phyloP scores from a whole-genome alignment of 2,329 filamentous ascomycete genomes.

The Mollisia scopiformis region DNA sequence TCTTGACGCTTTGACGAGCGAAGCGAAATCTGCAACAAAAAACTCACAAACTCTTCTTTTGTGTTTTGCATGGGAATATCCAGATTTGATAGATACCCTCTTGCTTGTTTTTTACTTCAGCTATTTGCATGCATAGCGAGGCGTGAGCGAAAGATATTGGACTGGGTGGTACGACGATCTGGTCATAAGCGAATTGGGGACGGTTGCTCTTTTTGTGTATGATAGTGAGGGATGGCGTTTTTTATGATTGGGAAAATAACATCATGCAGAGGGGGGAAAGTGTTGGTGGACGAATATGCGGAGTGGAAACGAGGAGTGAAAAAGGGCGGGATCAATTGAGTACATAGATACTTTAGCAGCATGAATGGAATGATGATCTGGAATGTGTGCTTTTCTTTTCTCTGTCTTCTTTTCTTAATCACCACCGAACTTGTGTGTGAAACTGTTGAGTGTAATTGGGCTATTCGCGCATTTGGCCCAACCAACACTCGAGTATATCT shows the following conservation, averaged over 20 bases:
- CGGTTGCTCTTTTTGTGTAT: background rate
- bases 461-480: no score
- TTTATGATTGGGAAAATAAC: background rate
- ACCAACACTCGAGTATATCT: no score
- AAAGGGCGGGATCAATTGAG: background rate
- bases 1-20: background rate
- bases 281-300: no score
- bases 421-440: no score
- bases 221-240: background rate
- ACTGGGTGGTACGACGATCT: no score
- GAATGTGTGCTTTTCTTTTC: background rate
- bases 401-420: no score
- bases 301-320: no score
- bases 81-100: background rate
- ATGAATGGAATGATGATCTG: background rate
- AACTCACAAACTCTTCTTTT: background rate
- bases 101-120: background rate
- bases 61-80: conserved; percentile 1
- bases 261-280: background rate
- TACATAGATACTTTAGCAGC: background rate
- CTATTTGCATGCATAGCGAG: background rate
- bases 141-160: background rate
- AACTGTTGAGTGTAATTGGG: no score
- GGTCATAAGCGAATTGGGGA: background rate
- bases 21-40: background rate